Percentiles rank a stretch among this genome's conserved stretches.
These are phyloP conservation scores for Sapria himalayana DNA, from an alignment of 345 rosid species.

Conservation along the genomic window DNA sequence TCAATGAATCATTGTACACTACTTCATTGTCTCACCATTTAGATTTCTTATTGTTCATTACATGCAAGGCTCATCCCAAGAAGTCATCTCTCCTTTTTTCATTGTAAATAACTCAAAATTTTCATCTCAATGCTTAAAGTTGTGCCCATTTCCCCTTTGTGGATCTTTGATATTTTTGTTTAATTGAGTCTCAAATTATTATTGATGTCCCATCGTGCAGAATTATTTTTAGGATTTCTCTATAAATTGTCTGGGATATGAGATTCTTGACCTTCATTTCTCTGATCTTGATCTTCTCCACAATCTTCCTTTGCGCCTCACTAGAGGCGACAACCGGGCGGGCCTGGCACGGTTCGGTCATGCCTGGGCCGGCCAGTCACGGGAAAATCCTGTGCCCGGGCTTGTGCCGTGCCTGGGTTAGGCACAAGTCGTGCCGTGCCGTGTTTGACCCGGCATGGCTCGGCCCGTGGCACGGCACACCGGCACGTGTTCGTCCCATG, in stretches of 20 bases:
- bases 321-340: too few species aligned
- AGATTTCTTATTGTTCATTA: conserved; percentile 3
- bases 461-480: too few species aligned
- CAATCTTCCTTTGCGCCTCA: conserved; percentile 4
- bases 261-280: conserved; percentile 1
- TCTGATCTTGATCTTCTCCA: background rate
- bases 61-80: conserved; percentile 2
- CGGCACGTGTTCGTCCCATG: too few species aligned
- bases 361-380: too few species aligned
- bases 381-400: too few species aligned
- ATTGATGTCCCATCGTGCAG: background rate
- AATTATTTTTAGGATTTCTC: background rate
- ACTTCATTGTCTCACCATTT: conserved; percentile 1
- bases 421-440: too few species aligned
- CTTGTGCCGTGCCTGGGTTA: too few species aligned
- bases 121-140: conserved; percentile 2
- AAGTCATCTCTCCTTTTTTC: conserved; percentile 7
- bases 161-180: background rate
- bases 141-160: background rate
- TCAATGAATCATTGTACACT: background rate
- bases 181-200: conserved; percentile 1
- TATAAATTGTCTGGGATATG: background rate
- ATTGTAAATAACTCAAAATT: conserved; percentile 5
- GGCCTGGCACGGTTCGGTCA: too few species aligned
- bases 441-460: too few species aligned